These are phyloP conservation scores for Parietaria judaica DNA, from an alignment of 306 rosid genomes.

Conservation along the genomic window DNA sequence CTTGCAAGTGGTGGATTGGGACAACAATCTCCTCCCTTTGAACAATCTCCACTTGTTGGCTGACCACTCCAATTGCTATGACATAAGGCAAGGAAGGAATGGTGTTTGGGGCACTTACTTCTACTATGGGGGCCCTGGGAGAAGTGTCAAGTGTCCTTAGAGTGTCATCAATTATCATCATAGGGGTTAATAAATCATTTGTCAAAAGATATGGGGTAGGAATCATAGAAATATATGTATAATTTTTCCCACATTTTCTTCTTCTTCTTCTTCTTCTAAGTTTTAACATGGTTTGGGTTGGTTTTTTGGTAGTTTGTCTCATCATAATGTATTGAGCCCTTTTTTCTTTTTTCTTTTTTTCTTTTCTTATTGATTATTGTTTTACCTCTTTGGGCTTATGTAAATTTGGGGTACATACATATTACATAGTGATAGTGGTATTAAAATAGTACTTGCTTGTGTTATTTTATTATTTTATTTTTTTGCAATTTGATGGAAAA, in stretches of 20 bases:
- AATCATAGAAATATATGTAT: constrained; percentile 11
- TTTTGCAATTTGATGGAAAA: background rate
- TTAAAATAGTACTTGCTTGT: constrained; percentile 22
- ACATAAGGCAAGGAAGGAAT: constrained; percentile 64
- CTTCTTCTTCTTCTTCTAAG: constrained; percentile 23
- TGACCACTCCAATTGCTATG: constrained; percentile 87
- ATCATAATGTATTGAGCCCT: constrained; percentile 15
- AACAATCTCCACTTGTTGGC: constrained; percentile 67
- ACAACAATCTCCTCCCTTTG: constrained; percentile 78
- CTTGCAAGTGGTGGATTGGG: constrained; percentile 91
- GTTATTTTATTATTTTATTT: constrained; percentile 13
- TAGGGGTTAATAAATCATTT: too few relatives aligned
- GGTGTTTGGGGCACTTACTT: constrained; percentile 93
- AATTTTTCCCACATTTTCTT: constrained; percentile 7
- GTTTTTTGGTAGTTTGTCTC: constrained; percentile 29
- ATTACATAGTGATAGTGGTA: too few relatives aligned
- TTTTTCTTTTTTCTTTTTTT: constrained; percentile 14
- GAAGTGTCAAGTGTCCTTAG: constrained; percentile 89
- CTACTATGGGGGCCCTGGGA: constrained; percentile 99
- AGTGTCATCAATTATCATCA: background rate
- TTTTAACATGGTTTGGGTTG: constrained; percentile 26
- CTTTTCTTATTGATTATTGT: constrained; percentile 16
- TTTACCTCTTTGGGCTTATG: constrained; percentile 29
- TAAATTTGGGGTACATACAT: constrained; percentile 37
- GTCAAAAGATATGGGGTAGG: constrained; percentile 14